phyloP scores from a whole-genome alignment of 148 eudicot species.

The Heliosperma pusillum region DNA sequence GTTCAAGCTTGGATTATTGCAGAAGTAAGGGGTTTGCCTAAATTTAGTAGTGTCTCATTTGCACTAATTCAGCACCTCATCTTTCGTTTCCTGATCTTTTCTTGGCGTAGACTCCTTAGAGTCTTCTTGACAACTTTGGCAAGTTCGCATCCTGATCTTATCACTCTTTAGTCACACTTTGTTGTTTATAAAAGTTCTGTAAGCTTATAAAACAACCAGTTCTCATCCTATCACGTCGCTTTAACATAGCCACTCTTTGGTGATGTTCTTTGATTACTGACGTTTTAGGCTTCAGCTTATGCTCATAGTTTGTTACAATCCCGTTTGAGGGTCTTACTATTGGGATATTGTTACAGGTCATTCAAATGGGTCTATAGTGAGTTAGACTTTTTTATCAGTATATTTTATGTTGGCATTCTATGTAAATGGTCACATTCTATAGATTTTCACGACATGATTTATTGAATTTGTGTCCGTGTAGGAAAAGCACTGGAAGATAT shows the following conservation, averaged over 20 bases:
- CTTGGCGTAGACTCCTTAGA: not conserved
- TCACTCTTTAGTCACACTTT: not conserved
- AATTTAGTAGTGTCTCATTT: not conserved
- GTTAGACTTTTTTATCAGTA: too few relatives aligned
- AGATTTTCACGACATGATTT: not conserved
- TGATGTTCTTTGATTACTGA: not conserved
- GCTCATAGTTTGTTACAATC: not conserved
- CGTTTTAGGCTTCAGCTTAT: constrained; percentile 4
- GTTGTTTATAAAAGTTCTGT: not conserved
- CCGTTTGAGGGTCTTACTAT: not conserved
- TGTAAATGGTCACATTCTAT: not conserved
- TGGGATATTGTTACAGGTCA: too few relatives aligned
- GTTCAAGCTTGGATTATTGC: not conserved
- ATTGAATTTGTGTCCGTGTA: constrained; percentile 23
- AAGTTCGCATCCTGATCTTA: not conserved
- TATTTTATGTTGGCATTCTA: not conserved
- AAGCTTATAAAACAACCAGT: not conserved
- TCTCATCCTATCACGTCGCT: too few relatives aligned
- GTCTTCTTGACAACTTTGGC: not conserved
- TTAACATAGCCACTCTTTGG: not conserved
- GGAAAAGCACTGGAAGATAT: constrained; percentile 86
- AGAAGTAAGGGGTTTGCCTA: not conserved
- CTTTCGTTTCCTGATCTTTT: not conserved
- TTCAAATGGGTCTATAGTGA: not conserved
- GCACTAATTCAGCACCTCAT: constrained; percentile 1